These are phyloP conservation scores for Microdochium bolleyi DNA, from an alignment of 2,329 filamentous ascomycete genomes.

Conservation along the genomic window DNA sequence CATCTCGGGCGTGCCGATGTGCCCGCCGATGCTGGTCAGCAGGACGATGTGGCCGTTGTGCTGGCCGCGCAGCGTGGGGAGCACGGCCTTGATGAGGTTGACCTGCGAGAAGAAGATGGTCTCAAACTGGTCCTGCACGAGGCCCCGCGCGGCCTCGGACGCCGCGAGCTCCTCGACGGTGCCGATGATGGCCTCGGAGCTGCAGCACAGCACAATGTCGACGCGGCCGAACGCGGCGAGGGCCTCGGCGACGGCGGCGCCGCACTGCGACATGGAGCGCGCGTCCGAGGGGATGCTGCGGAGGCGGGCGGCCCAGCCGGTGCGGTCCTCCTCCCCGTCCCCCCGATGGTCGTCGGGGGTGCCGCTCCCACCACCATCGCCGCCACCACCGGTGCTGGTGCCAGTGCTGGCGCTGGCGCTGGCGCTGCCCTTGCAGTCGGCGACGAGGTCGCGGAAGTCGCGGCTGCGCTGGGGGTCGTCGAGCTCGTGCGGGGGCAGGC, in stretches of 20 bases:
- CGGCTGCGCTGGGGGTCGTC: constrained; percentile 67
- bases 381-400: too few relatives aligned
- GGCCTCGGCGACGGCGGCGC: constrained; percentile 80
- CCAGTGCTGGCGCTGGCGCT: constrained; percentile 23
- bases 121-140: constrained; percentile 89
- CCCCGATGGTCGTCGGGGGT: constrained; percentile 45
- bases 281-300: constrained; percentile 57
- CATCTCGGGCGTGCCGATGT: constrained; percentile 87
- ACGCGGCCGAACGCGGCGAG: constrained; percentile 77
- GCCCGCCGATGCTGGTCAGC: constrained; percentile 81
- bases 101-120: constrained; percentile 91
- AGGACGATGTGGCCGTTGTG: constrained; percentile 85
- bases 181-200: constrained; percentile 69
- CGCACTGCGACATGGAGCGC: constrained; percentile 60
- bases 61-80: constrained; percentile 72
- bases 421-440: constrained; percentile 53
- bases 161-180: constrained; percentile 85
- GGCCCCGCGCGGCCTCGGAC: constrained; percentile 61
- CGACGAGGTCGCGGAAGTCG: constrained; percentile 74
- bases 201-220: constrained; percentile 86
- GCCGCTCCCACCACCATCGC: too few relatives aligned
- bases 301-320: too few relatives aligned
- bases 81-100: constrained; percentile 84
- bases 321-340: constrained; percentile 67
- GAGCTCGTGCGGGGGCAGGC: constrained; percentile 70